Conservation (phyloP, 2,329 filamentous ascomycete genomes). For the Rachicladosporium sp. region DNA sequence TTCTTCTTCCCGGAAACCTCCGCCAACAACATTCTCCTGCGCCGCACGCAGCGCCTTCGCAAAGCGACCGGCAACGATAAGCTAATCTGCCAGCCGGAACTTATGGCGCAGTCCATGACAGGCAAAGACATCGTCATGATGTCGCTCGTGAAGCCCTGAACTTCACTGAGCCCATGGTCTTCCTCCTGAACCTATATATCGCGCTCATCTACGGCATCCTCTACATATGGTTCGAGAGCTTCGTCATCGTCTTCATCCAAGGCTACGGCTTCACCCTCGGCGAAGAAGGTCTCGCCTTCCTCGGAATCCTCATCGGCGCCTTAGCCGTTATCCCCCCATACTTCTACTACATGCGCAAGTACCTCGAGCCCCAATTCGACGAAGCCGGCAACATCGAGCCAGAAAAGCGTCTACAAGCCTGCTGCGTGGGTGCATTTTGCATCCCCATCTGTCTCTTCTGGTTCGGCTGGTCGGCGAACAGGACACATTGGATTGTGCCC, state of each 20-base stretch:
- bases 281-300: conserved; percentile 23
- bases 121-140: conserved; percentile 26
- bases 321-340: conserved; percentile 23
- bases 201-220: conserved; percentile 28
- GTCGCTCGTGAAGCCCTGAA: conserved; percentile 29
- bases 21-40: conserved; percentile 26
- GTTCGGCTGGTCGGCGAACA: conserved; percentile 25
- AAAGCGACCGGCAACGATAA: conserved; percentile 23
- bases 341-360: conserved; percentile 23
- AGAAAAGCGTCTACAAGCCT: conserved; percentile 25
- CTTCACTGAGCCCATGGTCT: conserved; percentile 26
- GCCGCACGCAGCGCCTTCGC: conserved; percentile 25
- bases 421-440: conserved; percentile 24
- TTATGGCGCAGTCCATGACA: conserved; percentile 21
- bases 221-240: conserved; percentile 33
- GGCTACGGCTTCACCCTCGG: conserved; percentile 28
- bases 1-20: conserved; percentile 26
- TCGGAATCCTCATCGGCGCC: conserved; percentile 26
- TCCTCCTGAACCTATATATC: conserved; percentile 29
- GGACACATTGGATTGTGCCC: conserved; percentile 27
- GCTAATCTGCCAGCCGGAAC: conserved; percentile 25
- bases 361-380: conserved; percentile 26
- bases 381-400: conserved; percentile 24
- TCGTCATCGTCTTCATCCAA: conserved; percentile 27
- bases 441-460: conserved; percentile 30